phyloP scores from a whole-genome alignment of 495 filamentous ascomycete species.

The Penicillium salamii region DNA sequence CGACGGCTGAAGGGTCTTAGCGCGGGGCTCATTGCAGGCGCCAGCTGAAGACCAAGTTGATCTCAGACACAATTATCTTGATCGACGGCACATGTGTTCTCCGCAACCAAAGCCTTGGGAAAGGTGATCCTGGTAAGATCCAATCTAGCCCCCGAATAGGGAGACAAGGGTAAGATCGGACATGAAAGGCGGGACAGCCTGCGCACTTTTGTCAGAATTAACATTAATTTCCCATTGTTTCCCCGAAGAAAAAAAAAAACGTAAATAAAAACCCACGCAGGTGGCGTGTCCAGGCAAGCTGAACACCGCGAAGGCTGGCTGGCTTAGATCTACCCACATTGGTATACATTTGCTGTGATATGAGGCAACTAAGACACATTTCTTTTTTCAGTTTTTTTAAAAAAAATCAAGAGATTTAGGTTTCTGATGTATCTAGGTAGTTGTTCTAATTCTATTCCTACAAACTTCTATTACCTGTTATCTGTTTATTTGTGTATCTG shows the following conservation, averaged over 20 bases:
- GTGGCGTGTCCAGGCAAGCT: slow-evolving; percentile 7
- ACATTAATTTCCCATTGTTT: not conserved
- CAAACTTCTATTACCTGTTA: not conserved
- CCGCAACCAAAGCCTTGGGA: slow-evolving; percentile 10
- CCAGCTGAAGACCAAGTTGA: slow-evolving; percentile 18
- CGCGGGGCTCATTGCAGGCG: slow-evolving; percentile 15
- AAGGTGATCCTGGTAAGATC: too few relatives aligned
- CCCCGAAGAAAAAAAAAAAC: too few relatives aligned
- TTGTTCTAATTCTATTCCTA: too few relatives aligned
- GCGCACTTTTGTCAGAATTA: not conserved
- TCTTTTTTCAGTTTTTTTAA: not conserved
- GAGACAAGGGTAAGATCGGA: not conserved
- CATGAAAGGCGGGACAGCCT: not conserved
- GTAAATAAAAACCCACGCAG: too few relatives aligned
- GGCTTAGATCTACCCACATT: slow-evolving; percentile 3
- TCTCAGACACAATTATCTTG: slow-evolving; percentile 6
- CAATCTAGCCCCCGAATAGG: too few relatives aligned
- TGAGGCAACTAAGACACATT: slow-evolving; percentile 2
- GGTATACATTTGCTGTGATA: not conserved
- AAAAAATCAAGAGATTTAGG: too few relatives aligned
- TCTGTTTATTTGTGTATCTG: not conserved
- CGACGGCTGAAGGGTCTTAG: slow-evolving; percentile 13
- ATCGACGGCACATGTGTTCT: slow-evolving; percentile 13
- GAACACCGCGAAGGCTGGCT: slow-evolving; percentile 5
- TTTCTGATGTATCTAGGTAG: slow-evolving; percentile 17